Evolutionary conservation across 257 asterid genomes (phyloP), one percentile per base, ranked within the genome.

Genomic region (Plantago ovata): DNA sequence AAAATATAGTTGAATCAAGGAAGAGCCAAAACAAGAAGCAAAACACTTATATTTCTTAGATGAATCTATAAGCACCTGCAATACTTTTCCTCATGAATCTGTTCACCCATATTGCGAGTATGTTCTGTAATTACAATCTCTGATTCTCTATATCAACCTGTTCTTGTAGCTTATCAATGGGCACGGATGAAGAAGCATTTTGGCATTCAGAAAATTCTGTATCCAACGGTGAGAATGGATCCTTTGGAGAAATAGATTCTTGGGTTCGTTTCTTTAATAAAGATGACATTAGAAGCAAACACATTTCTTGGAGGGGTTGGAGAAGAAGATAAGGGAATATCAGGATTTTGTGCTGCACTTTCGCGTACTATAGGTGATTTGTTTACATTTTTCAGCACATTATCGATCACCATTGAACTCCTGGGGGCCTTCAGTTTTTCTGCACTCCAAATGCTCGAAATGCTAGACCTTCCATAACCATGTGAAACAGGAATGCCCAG

Each of bases 271-370:
- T 79, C 62, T 65, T 72, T 66, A 84, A 71, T 48, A 65, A 67
- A 56, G 86, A 73, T 40, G 32, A 24, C 32, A 80, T 19, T n/a
- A 63, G 92, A 79, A 71, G 74, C 81, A 71, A 72, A 71, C 56
- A 85, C 83, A 61, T 77, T 80, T 74, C 71, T 82, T 19, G 96
- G 83, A 65, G 94, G 84, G 69, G 94, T 77, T 58, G 86, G 87
- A 52, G 88, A n/a, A n/a, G n/a, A 83, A 38, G 81, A 72, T 59
- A 53, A 66, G 47, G 51, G 57, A 66, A 53, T 63, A 40, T 50
- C 47, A 53, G 75, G 68, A 63, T 62, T 63, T 53, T 56, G 69
- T 50, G 53, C 69, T 54, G 19, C 68, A 16, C 55, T 68, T 62
- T 70, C 71, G 44, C 53, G 67, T 53, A 63, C 68, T 24, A 22